phyloP scores from a whole-genome alignment of 306 rosid species.

The Dalbergia cochinchinensis region DNA sequence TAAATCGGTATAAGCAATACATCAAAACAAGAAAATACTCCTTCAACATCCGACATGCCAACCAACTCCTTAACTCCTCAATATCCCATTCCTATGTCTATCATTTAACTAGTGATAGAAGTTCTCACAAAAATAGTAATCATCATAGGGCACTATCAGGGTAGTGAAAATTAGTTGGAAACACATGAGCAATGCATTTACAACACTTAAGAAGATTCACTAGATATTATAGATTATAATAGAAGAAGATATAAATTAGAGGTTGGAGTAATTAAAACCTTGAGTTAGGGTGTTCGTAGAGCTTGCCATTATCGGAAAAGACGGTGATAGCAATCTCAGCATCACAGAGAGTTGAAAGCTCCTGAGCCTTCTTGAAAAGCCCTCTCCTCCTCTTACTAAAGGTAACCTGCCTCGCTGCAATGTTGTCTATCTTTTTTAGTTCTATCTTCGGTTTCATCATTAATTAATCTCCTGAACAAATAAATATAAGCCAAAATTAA shows the following conservation, averaged over 20 bases:
- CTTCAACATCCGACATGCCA: too few relatives aligned
- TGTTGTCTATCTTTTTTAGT: slow-evolving; percentile 56
- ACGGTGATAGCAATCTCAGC: slow-evolving; percentile 55
- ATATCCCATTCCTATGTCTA: too few relatives aligned
- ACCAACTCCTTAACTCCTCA: too few relatives aligned
- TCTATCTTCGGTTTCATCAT: slow-evolving; percentile 55
- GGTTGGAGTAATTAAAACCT: slow-evolving; percentile 44
- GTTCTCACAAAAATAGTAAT: neutral
- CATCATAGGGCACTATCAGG: neutral
- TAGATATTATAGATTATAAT: neutral
- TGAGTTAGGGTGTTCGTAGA: slow-evolving; percentile 52
- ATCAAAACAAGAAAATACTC: too few relatives aligned
- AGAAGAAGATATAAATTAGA: neutral
- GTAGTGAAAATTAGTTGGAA: neutral
- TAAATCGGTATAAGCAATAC: too few relatives aligned
- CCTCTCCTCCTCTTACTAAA: slow-evolving; percentile 61
- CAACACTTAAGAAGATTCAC: neutral
- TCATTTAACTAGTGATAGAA: neutral
- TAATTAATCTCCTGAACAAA: neutral
- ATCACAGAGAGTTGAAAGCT: slow-evolving; percentile 61
- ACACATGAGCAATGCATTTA: neutral
- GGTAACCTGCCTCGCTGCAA: slow-evolving; percentile 56
- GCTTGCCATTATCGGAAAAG: slow-evolving; percentile 54
- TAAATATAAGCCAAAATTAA: neutral
- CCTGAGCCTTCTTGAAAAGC: slow-evolving; percentile 58